Percentiles rank a stretch among this genome's conserved stretches.
phyloP scores from a whole-genome alignment of 768 basidiomycete genomes.

The Russula brevipes region DNA sequence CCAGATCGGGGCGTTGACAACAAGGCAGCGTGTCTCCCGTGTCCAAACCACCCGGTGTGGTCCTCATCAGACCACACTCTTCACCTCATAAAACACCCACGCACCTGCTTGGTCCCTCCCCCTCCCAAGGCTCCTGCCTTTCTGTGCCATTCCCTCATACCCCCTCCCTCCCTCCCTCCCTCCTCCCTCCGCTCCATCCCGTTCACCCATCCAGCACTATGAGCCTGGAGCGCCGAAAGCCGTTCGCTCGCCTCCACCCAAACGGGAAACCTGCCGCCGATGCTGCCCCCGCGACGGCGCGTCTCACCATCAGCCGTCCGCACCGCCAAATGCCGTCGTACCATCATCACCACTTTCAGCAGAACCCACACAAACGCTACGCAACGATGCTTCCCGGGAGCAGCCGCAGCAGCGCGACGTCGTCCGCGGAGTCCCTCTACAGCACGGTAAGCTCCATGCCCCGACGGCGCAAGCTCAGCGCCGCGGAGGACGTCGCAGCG shows the following conservation, averaged over 20 bases:
- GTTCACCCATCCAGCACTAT: not conserved
- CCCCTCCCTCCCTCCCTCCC: not conserved
- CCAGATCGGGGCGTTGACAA: constrained; percentile 22
- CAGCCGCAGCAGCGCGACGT: constrained; percentile 21
- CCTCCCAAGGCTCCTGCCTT: constrained; percentile 5
- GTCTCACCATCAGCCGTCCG: constrained; percentile 13
- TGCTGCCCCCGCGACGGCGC: not conserved
- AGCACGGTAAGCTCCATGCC: constrained; percentile 4
- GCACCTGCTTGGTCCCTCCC: constrained; percentile 1
- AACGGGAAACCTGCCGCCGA: not conserved
- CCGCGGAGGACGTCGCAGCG: constrained; percentile 23
- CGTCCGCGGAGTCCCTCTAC: constrained; percentile 17
- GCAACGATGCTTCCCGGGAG: constrained; percentile 19
- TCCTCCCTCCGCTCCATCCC: not conserved
- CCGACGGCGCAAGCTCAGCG: constrained; percentile 21
- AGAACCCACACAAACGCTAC: constrained; percentile 19
- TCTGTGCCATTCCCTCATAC: not conserved
- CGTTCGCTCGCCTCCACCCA: constrained; percentile 9
- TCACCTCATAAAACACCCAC: constrained; percentile 22
- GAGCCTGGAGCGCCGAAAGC: constrained; percentile 19
- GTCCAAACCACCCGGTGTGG: constrained; percentile 15
- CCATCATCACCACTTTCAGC: not conserved
- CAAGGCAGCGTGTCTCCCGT: constrained; percentile 14
- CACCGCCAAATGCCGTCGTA: constrained; percentile 16
- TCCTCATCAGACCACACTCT: constrained; percentile 17